Conservation (phyloP, 352 stramenopile species). For the Thraustochytrium sp. region DNA sequence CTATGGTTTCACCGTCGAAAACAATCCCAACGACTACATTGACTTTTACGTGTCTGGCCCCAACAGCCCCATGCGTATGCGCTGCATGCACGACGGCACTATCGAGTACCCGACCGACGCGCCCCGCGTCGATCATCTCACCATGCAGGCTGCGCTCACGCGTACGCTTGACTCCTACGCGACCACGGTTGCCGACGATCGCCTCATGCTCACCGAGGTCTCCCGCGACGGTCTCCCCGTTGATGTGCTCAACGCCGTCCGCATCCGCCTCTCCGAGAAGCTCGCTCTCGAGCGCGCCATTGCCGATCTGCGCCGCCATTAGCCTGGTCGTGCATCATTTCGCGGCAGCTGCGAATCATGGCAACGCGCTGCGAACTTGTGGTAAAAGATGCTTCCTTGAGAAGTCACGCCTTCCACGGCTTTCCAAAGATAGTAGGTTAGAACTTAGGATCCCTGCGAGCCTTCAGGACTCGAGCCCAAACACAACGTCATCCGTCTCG, state of each 20-base stretch:
- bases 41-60: neutral
- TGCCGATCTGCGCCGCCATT: too few relatives aligned
- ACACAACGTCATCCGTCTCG: too few relatives aligned
- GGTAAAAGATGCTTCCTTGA: too few relatives aligned
- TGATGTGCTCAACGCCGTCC: neutral
- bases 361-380: too few relatives aligned
- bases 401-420: too few relatives aligned
- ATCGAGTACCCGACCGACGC: neutral
- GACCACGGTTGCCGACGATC: neutral
- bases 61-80: neutral
- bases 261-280: slow-evolving; percentile 1
- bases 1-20: slow-evolving; percentile 62
- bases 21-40: neutral
- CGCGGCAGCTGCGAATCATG: too few relatives aligned
- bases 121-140: neutral
- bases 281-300: neutral
- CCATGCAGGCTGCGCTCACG: neutral
- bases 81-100: neutral
- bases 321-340: too few relatives aligned
- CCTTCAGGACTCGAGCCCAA: too few relatives aligned
- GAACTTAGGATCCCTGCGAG: too few relatives aligned
- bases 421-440: too few relatives aligned
- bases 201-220: neutral
- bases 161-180: neutral
- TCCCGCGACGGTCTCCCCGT: neutral